phyloP scores from a whole-genome alignment of 2,329 filamentous ascomycete species.

The Apiospora pterosperma region DNA sequence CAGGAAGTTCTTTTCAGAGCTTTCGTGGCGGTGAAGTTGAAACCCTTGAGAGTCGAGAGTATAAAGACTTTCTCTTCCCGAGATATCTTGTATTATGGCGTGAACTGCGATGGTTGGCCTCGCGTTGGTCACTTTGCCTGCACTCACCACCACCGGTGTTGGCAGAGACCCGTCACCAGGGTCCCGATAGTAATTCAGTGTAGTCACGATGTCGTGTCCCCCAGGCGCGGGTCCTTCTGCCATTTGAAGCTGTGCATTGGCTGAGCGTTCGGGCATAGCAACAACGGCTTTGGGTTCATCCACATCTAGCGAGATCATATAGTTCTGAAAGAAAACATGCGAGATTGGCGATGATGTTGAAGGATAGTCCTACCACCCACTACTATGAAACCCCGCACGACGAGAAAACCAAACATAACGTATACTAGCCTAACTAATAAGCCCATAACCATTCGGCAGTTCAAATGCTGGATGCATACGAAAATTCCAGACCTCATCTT shows the following conservation, averaged over 20 bases:
- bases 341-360: not conserved
- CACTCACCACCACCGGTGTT: slow-evolving; percentile 28
- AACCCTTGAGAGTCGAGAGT: slow-evolving; percentile 37
- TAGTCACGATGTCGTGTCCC: slow-evolving; percentile 29
- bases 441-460: not conserved
- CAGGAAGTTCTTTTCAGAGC: slow-evolving; percentile 33
- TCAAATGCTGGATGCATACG: not conserved
- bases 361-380: no score
- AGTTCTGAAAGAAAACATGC: not conserved
- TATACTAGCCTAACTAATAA: no score
- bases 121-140: slow-evolving; percentile 30
- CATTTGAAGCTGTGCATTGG: not conserved
- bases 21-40: slow-evolving; percentile 26
- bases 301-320: not conserved
- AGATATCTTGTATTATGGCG: slow-evolving; percentile 33
- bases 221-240: not conserved
- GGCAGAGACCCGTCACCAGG: slow-evolving; percentile 39
- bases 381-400: not conserved
- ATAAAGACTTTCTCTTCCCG: slow-evolving; percentile 31
- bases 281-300: not conserved
- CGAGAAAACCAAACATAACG: no score
- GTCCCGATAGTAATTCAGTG: slow-evolving; percentile 36
- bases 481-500: not conserved
- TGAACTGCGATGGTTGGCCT: slow-evolving; percentile 23
- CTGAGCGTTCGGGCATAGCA: not conserved